A percentile compares a stretch with the other conserved stretches of the same genome.
phyloP scores from a whole-genome alignment of 208 protist genomes.

The Leishmania guyanensis region DNA sequence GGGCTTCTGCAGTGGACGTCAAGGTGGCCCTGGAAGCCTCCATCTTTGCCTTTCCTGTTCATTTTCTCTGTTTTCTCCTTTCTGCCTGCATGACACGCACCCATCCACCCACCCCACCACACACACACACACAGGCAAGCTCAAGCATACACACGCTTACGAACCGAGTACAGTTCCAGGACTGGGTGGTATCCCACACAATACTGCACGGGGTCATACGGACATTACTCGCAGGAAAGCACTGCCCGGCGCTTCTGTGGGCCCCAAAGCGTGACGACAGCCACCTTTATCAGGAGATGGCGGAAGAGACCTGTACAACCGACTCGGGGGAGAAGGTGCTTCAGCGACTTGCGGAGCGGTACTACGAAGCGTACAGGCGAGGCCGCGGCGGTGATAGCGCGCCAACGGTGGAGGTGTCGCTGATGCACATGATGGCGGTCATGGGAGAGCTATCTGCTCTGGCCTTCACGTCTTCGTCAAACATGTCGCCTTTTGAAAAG shows the following conservation, averaged over 20 bases:
- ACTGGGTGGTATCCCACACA: not conserved
- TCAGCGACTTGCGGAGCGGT: slow-evolving; percentile 54
- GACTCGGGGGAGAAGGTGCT: slow-evolving; percentile 35
- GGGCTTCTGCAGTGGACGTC: too few relatives aligned
- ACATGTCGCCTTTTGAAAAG: slow-evolving; percentile 73
- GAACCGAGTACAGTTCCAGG: not conserved
- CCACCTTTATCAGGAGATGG: not conserved
- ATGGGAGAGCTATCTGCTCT: slow-evolving; percentile 71
- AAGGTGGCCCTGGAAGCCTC: not conserved
- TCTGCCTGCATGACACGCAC: not conserved
- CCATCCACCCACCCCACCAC: not conserved
- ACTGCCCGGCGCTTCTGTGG: not conserved
- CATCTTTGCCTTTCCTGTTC: not conserved
- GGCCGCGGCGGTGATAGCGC: slow-evolving; percentile 34
- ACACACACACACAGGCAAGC: not conserved
- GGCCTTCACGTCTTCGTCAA: slow-evolving; percentile 41
- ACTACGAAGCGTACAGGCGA: slow-evolving; percentile 43
- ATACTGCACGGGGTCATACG: not conserved
- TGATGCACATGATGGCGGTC: slow-evolving; percentile 82
- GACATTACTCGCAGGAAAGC: not conserved
- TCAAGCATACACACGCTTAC: too few relatives aligned
- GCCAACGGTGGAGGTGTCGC: slow-evolving; percentile 43
- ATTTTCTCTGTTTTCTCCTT: not conserved
- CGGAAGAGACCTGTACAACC: not conserved
- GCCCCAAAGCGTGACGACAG: not conserved